phyloP scores from a whole-genome alignment of 2,329 filamentous ascomycete genomes.

The Colletotrichum melonis region DNA sequence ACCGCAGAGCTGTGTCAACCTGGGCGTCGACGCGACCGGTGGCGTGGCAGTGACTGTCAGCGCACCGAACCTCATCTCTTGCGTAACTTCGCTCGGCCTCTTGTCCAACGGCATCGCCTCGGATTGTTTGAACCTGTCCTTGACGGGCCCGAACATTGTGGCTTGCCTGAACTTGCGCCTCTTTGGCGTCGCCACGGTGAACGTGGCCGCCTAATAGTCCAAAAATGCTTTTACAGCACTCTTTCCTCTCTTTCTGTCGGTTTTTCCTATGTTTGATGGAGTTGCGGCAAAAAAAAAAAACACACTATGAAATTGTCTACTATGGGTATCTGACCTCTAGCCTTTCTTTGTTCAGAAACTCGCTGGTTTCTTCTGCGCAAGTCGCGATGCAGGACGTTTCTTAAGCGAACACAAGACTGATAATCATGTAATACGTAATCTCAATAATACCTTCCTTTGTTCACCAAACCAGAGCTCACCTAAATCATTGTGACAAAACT shows the following conservation, averaged over 20 bases:
- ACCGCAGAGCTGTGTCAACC: conserved; percentile 11
- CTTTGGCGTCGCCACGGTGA: conserved; percentile 25
- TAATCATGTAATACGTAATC: conserved; percentile 17
- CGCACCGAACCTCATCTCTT: not conserved
- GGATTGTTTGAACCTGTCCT: conserved; percentile 16
- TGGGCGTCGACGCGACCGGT: not conserved
- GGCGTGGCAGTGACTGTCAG: not conserved
- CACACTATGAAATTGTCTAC: conserved; percentile 8
- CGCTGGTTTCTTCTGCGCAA: not conserved
- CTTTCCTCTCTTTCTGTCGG: not conserved
- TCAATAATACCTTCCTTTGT: conserved; percentile 16
- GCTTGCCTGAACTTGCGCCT: conserved; percentile 23
- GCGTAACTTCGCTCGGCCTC: conserved; percentile 3
- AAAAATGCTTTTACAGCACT: not conserved
- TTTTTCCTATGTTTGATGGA: not conserved
- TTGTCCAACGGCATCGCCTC: conserved; percentile 8
- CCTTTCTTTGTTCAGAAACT: not conserved
- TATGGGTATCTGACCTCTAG: not conserved
- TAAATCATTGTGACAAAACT: not conserved
- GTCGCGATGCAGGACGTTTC: not conserved
- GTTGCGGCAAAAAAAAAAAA: conserved; percentile 4
- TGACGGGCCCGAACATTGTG: conserved; percentile 1
- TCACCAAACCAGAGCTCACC: not conserved
- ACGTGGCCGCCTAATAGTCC: not conserved
- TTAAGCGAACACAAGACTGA: conserved; percentile 3